Evolutionary conservation across 148 eudicot genomes (phyloP).

Genomic region (Rhododendron molle): DNA sequence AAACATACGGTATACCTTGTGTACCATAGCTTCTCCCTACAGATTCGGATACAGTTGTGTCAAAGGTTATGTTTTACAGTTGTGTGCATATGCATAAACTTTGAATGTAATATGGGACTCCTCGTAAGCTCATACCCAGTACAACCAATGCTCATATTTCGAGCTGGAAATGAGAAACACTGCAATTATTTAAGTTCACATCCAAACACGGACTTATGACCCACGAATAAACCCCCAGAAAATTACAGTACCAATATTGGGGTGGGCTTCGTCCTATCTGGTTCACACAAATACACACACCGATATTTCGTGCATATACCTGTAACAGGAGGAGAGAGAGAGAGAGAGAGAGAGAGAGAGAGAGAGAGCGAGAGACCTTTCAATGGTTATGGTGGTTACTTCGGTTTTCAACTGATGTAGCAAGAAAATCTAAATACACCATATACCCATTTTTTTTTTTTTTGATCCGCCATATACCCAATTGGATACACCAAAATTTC

Average conservation of each 20-base stretch:
- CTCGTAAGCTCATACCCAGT: too few species aligned
- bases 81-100: too few species aligned
- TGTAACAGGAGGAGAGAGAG: too few species aligned
- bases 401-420: constrained; percentile 1
- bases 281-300: constrained; percentile 8
- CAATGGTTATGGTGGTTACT: constrained; percentile 5
- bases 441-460: too few species aligned
- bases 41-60: too few species aligned
- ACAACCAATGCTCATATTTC: neutral
- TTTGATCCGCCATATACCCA: too few species aligned
- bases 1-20: too few species aligned
- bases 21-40: too few species aligned
- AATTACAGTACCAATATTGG: neutral
- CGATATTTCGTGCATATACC: neutral
- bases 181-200: neutral
- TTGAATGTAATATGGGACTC: too few species aligned
- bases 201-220: neutral
- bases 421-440: neutral
- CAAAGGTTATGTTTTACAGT: too few species aligned
- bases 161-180: neutral
- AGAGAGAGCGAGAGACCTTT: neutral
- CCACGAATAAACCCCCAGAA: neutral
- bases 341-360: neutral
- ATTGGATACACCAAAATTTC: neutral
- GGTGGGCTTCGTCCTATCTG: neutral